These are phyloP conservation scores for Cornus kousa DNA, from an alignment of 148 eudicot genomes.

Conservation along the genomic window DNA sequence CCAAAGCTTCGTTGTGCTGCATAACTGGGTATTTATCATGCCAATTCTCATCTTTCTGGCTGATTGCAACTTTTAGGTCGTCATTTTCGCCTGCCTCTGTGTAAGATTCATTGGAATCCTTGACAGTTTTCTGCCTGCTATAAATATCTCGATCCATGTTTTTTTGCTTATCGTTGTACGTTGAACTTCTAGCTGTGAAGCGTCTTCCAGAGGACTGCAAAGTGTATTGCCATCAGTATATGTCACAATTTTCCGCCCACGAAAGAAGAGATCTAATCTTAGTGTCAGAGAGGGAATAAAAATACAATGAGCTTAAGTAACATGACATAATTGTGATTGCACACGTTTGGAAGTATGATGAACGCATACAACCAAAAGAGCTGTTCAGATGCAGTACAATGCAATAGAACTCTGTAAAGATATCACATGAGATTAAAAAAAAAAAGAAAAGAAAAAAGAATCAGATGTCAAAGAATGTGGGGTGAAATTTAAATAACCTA, in stretches of 20 bases:
- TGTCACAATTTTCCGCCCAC: not conserved
- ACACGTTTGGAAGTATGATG: not conserved
- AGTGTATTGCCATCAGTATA: conserved; percentile 18
- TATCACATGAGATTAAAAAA: not conserved
- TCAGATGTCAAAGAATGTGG: not conserved
- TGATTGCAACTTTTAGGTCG: not conserved
- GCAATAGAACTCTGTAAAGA: not conserved
- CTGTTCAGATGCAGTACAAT: not conserved
- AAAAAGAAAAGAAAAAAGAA: too few species aligned
- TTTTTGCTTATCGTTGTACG: conserved; percentile 5
- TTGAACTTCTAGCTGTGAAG: conserved; percentile 18
- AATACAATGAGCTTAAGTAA: not conserved
- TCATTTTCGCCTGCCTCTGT: not conserved
- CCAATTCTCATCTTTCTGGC: conserved; percentile 9
- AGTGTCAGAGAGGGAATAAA: not conserved
- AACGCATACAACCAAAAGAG: not conserved
- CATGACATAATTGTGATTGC: not conserved
- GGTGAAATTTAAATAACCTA: not conserved
- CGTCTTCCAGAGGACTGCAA: conserved; percentile 33
- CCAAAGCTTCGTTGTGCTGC: conserved; percentile 20
- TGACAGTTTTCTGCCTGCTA: not conserved
- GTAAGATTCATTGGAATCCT: not conserved
- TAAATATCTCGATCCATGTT: not conserved
- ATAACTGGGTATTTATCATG: conserved; percentile 11
- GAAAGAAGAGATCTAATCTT: not conserved